Evolutionary conservation across 2,329 filamentous ascomycete species (phyloP), one percentile per base, ranked within the genome.

Genomic region (Diaporthe velutina): DNA sequence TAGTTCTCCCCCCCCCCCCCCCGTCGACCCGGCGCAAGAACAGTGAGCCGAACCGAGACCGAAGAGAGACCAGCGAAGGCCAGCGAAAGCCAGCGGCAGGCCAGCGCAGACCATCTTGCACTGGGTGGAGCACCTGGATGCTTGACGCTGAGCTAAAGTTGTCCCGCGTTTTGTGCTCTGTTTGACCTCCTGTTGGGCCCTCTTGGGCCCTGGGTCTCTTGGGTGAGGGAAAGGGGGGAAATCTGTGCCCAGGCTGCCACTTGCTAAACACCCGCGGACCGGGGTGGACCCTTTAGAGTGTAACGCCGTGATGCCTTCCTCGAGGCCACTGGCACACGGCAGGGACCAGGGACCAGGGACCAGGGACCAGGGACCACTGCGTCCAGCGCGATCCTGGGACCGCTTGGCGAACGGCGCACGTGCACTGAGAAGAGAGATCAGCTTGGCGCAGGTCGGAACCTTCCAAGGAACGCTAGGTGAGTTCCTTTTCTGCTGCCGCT

Each of bases 231-330:
- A 66, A 50, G 42, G 45, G 61, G 45, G 45, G 52, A 25, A n/a
- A 66, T 67, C 64, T 52, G 64, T 67, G 64, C 64, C 61, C 61
- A 67, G 61, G 61, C 42, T 67, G 61, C 61, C 42, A 35, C 13
- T 52, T 64, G 58, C 61, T 67, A 52, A 67, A 67, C 61, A 67
- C 45, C 42, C 28, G 61, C 42, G 61, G 42, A 67, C 61, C 61
- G 42, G 61, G 61, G 61, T 67, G 61, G 45, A 52, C 61, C 45
- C 28, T 67, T 35, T 35, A 28, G 45, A 38, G 45, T 66, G 61
- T 38, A 67, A 67, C 45, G 64, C 45, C 61, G 61, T 50, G 61
- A 67, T 67, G 61, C 60, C 60, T 50, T 48, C 60, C 42, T 50
- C 60, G 40, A 45, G 40, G 40, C 60, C 40, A 48, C 60, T 66